Evolutionary conservation across 306 rosid species (phyloP), one percentile per base, ranked within the genome.

Genomic region (Inga oerstediana): DNA sequence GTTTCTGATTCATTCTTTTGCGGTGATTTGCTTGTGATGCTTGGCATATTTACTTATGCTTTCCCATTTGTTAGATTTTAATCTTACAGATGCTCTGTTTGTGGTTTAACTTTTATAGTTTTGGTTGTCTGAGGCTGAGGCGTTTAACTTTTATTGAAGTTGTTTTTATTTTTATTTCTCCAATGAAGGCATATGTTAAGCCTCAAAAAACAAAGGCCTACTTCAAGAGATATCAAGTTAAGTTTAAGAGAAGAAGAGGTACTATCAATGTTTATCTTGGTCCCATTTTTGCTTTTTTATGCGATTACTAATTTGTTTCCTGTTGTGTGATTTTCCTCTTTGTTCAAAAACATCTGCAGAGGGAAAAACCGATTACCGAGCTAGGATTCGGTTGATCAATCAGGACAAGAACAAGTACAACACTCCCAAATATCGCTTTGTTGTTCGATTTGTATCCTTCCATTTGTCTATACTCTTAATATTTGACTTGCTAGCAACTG

Each of bases 391-490:
- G 34, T 78, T 95, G 58, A 93, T 96, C n/a, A 96, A 96, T 16
- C 99, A 96, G 48, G 99, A 96, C 68, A 95, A 95, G 72, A 95
- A 95, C 83, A 95, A 93, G 62, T 95, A 92, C 76, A 95, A 95
- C 72, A 95, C 98, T 0, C 99, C 99, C 0, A 95, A 95, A 58
- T 93, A 91, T 44, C 93, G 98, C 0, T 89, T 91, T 35, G 99
- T 92, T 1, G 97, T 96, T 22, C 90, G 98, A 74, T 86, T 90
- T 69, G 98, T 93, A 95, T 93, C 98, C 98, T 87, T 2, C 14
- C 44, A 22, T 17, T 35, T 44, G 46, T 41, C 7, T 27, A 24
- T 41, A 8, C 17, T 43, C 49, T 12, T 30, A 52, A 32, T 4
- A 2, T 32, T 20, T 67, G 49, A 20, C 16, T 37, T 11, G 14